Base-by-base conservation (phyloP, 257 asterid species). In the Scutellaria baicalensis region DNA sequence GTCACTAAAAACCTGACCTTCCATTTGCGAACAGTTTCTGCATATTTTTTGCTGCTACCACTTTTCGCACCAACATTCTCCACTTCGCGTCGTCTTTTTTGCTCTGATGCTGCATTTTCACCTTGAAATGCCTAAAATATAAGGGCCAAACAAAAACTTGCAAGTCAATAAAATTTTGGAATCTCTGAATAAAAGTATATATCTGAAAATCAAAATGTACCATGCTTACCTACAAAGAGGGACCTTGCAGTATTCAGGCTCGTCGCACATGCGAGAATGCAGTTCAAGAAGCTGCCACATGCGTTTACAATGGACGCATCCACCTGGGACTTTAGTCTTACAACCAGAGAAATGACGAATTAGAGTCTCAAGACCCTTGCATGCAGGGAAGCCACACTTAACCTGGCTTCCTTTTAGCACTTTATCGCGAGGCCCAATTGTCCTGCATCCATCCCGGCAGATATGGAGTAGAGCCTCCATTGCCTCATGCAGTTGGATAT, bases 251-350 rank as follows among this genome's bases (percentile, higher is more conserved):
- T 52, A 54, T 10, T 91, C 94, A 0, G 97, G 96, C 38, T 90
- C 88, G 49, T 63, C 77, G 77, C 98, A 93, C 83, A 85, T 87
- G 35, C 89, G 82, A 6, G 98, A 90, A 54, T 93, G 98, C 9
- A 93, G 86, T 72, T 89, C 93, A 4, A 93, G 88, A 49, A 93
- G 90, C 78, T 93, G 98, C 98, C 98, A 93, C 92, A 90, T 89
- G 50, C 97, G 84, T 84, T 88, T 90, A 42, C 98, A 93, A 8
- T 83, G 98, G 6, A 78, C 77, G 55, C 98, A 93, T 56, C 98
- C 96, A 0, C 97, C 97, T 0, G 89, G 97, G 16, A 89, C 98
- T 84, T 86, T 78, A 16, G 79, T 81, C 78, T 69, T 85, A 62
- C 98, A 93, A 59, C 70, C 64, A 0, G 81, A 83, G 84, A 93